phyloP scores from a whole-genome alignment of 2,329 filamentous ascomycete genomes.

The Trichoderma aggressivum region DNA sequence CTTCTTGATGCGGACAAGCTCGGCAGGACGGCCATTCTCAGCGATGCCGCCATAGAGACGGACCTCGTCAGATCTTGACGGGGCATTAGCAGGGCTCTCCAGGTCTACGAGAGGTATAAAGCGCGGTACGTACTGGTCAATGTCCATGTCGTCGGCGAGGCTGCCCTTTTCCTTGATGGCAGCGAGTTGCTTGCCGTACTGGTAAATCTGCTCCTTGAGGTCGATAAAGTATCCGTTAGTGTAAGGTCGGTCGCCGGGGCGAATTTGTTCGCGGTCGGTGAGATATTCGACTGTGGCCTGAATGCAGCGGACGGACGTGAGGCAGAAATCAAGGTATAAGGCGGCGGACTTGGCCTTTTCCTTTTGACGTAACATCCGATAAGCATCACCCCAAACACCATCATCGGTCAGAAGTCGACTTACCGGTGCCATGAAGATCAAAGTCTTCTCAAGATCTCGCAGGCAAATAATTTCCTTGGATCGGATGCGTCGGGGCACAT shows the following conservation, averaged over 20 bases:
- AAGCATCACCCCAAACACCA: constrained; percentile 61
- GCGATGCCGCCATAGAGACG: constrained; percentile 77
- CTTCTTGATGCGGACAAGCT: constrained; percentile 79
- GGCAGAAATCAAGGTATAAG: constrained; percentile 81
- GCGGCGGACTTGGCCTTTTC: constrained; percentile 69
- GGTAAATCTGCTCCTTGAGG: constrained; percentile 86
- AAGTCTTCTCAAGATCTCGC: constrained; percentile 88
- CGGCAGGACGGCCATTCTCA: constrained; percentile 76
- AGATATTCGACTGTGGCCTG: constrained; percentile 85
- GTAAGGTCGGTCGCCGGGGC: constrained; percentile 83
- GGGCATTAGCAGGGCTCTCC: constrained; percentile 29
- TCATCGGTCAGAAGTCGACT: constrained; percentile 62
- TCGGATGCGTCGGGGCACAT: constrained; percentile 74
- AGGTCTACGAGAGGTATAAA: constrained; percentile 28
- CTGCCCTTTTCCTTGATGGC: constrained; percentile 66
- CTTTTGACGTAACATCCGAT: constrained; percentile 70
- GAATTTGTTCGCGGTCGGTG: constrained; percentile 79
- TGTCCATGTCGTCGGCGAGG: constrained; percentile 55
- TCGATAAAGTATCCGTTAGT: constrained; percentile 97
- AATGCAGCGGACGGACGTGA: constrained; percentile 84
- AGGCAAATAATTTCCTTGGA: constrained; percentile 86
- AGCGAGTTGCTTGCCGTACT: constrained; percentile 82
- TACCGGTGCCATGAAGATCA: constrained; percentile 90
- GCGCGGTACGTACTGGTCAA: constrained; percentile 51
- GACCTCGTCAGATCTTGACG: constrained; percentile 59